These are phyloP conservation scores for Rosa hybrid DNA, from an alignment of 331 rosid species.

Conservation along the genomic window DNA sequence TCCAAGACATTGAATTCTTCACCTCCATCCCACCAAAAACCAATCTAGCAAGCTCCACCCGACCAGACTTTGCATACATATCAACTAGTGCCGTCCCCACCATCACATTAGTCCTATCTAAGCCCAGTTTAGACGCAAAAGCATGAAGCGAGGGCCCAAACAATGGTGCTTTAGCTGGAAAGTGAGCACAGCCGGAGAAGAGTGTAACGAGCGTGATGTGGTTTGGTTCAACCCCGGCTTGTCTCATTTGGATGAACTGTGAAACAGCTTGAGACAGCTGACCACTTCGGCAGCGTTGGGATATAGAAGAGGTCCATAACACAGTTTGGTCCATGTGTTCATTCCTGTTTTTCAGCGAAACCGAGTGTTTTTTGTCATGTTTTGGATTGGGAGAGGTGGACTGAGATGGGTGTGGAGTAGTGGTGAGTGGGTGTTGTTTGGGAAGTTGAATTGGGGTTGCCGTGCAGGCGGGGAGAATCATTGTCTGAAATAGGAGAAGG, in stretches of 20 bases:
- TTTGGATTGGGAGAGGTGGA: constrained; percentile 19
- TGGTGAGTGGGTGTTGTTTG: constrained; percentile 19
- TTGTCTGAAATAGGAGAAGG: not conserved
- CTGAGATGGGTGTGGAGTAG: constrained; percentile 26
- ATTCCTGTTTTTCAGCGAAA: constrained; percentile 25
- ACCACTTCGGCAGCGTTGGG: constrained; percentile 57
- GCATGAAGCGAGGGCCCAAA: constrained; percentile 62
- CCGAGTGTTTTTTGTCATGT: constrained; percentile 21
- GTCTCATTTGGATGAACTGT: constrained; percentile 54
- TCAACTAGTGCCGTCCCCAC: constrained; percentile 71
- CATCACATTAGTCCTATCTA: constrained; percentile 55
- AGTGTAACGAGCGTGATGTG: constrained; percentile 64
- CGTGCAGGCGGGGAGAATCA: constrained; percentile 38
- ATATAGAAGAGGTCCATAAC: constrained; percentile 74
- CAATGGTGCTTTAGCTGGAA: constrained; percentile 23
- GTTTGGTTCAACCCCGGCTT: constrained; percentile 57
- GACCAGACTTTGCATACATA: constrained; percentile 69
- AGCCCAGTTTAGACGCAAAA: constrained; percentile 46
- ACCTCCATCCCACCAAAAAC: constrained; percentile 51
- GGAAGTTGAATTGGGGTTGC: constrained; percentile 36
- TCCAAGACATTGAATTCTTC: constrained; percentile 69
- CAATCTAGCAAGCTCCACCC: constrained; percentile 42
- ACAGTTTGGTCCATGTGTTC: constrained; percentile 39
- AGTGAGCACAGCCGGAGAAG: constrained; percentile 69
- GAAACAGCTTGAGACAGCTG: constrained; percentile 53